phyloP scores from a whole-genome alignment of 257 asterid genomes.

The Jacaranda copaia region DNA sequence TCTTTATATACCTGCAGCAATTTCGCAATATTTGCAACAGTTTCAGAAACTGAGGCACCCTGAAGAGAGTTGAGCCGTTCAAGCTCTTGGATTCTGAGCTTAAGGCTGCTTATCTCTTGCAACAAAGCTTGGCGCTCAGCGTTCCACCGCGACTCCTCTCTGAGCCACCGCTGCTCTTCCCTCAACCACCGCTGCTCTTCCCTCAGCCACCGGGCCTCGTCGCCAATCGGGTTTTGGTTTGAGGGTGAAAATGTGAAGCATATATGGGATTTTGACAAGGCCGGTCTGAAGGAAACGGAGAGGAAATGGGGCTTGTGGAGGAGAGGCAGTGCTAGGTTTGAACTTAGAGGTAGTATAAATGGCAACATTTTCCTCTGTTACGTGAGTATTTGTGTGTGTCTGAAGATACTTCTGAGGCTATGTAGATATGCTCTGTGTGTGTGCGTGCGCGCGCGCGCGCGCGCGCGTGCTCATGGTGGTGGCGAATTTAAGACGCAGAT shows the following conservation, averaged over 20 bases:
- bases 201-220: conserved; percentile 89
- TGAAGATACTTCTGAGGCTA: conserved; percentile 9
- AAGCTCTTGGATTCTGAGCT: conserved; percentile 67
- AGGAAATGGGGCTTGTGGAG: conserved; percentile 38
- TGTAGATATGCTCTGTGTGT: background rate
- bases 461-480: conserved; percentile 14
- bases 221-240: conserved; percentile 45
- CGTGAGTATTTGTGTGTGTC: background rate
- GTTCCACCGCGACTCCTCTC: conserved; percentile 86
- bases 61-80: conserved; percentile 58
- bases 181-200: conserved; percentile 97
- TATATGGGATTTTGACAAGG: conserved; percentile 49
- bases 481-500: conserved; percentile 18
- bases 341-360: conserved; percentile 35
- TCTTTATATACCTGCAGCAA: conserved; percentile 63
- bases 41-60: conserved; percentile 59
- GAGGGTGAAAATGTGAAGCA: conserved; percentile 69
- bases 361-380: conserved; percentile 40
- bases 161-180: conserved; percentile 91
- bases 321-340: conserved; percentile 38
- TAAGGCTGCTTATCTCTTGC: conserved; percentile 63
- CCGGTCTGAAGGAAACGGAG: conserved; percentile 32
- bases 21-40: conserved; percentile 62
- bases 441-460: background rate
- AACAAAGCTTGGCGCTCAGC: conserved; percentile 68